Evolutionary conservation across 805 yeast genomes (phyloP), one percentile per base, ranked within the genome.

Genomic region (Diddensiella transvaalensis): DNA sequence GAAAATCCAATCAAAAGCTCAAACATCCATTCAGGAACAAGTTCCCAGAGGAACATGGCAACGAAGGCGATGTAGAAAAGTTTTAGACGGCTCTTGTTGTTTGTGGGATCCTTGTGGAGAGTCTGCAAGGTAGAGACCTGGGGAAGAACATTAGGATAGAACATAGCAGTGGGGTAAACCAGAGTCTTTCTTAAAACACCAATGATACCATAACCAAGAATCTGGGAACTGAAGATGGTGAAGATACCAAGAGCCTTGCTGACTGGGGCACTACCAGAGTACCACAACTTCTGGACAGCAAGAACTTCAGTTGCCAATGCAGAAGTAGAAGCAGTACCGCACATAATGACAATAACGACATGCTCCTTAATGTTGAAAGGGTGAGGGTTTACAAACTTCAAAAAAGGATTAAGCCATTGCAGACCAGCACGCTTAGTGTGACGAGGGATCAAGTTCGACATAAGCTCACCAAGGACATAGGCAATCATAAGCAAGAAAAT

Each of bases 61-160:
- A 48, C 40, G 32, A 54, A 52, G 33, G 50, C 41, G 32, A 45
- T 21, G 35, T 40, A 62, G 58, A 47, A 59, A 48, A 57, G 48
- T 53, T 55, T 61, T 22, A 63, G 52, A 42, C 61, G 62, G 38
- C 51, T 50, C 45, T 54, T 51, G 48, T 58, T 52, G 32, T 44
- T 30, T 21, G 24, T 4, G 39, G 33, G 40, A 38, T 49, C 57
- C 47, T 58, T 55, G 52, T 63, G 67, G 61, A 80, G 67, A 59
- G 79, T 72, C 65, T 75, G 72, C 71, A 78, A 73, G 60, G 80
- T 71, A 22, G 85, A 76, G 29, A 79, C 65, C 4, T 80, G 73
- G 51, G 82, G 83, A 59, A 82, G 69, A 52, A 77, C 74, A 22
- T 77, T 71, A 6, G 87, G 87, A 85, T 86, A 82, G 50, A 81